Evolutionary conservation across 345 rosid genomes (phyloP).

Genomic region (Stellera chamaejasme): DNA sequence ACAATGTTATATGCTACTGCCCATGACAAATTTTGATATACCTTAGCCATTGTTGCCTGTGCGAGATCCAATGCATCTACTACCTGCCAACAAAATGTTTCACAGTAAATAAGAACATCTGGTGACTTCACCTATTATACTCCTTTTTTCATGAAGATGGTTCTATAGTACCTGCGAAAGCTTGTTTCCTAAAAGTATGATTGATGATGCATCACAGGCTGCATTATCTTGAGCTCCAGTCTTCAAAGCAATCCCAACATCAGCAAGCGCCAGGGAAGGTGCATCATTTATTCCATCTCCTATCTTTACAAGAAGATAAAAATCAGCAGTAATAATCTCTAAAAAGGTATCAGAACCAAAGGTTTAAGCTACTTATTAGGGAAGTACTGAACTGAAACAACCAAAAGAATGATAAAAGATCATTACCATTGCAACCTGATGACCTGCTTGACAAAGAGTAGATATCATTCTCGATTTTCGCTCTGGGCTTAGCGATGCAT

Average conservation of each 20-base stretch:
- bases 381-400: no score
- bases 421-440: constrained; percentile 77
- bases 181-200: constrained; percentile 81
- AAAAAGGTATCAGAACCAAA: not conserved
- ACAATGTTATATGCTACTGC: constrained; percentile 72
- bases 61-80: constrained; percentile 82
- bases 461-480: constrained; percentile 61
- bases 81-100: constrained; percentile 33
- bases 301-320: constrained; percentile 33
- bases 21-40: constrained; percentile 87
- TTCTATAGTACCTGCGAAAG: constrained; percentile 54
- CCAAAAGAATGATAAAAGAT: not conserved
- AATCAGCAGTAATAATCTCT: constrained; percentile 10
- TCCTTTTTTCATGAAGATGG: not conserved
- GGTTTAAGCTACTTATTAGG: no score
- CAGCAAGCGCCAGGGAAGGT: constrained; percentile 86
- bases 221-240: constrained; percentile 88
- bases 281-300: constrained; percentile 99
- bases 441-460: constrained; percentile 74
- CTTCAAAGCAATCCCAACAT: constrained; percentile 88
- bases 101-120: not conserved
- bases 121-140: not conserved
- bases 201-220: constrained; percentile 84
- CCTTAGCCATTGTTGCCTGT: constrained; percentile 82
- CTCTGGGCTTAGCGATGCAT: constrained; percentile 73